Evolutionary conservation across 2,329 filamentous ascomycete genomes (phyloP), one percentile per base, ranked within the genome.

Genomic region (Myotisia sp.): DNA sequence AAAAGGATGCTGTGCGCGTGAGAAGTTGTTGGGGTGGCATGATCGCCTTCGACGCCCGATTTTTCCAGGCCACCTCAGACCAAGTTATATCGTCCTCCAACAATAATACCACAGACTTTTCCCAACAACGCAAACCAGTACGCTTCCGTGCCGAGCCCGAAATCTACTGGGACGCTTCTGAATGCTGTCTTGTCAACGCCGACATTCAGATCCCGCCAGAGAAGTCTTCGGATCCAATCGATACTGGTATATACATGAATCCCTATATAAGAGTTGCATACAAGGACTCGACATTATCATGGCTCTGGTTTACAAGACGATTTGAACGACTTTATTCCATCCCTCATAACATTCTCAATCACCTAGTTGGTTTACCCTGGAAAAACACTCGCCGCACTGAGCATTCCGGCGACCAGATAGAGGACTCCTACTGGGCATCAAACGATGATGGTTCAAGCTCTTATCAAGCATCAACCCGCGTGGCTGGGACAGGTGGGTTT

Each of bases 21-120:
- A 70, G 68, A 45, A 76, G 74, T 42, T 85, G 80, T 55, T 85
- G 79, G 80, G 76, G 78, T 34, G 80, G 80, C 14, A 83, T 84
- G 70, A 75, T 64, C 16, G 61, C 62, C 10, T 65, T 65, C 41
- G 61, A 65, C 41, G 62, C 61, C 6, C 52, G 46, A 22, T 63
- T 58, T 32, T 63, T 65, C 44, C 62, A 65, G 42, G 39, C 41
- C 20, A 29, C 33, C 6, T 14, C 28, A n/a, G n/a, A n/a, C n/a
- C n/a, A n/a, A n/a, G n/a, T n/a, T n/a, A n/a, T n/a, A n/a, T 38
- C 26, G 6, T 6, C 12, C 8, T 6, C 16, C 9, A 10, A 45
- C 55, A 34, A 26, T 4, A 32, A 42, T 22, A n/a, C 21, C 33
- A 8, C 27, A 30, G 41, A 27, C 55, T 50, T 14, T 41, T 40